These are phyloP conservation scores for Coccomyxa subellipsoidea DNA, from an alignment of 163 green algal genomes.

Conservation along the genomic window DNA sequence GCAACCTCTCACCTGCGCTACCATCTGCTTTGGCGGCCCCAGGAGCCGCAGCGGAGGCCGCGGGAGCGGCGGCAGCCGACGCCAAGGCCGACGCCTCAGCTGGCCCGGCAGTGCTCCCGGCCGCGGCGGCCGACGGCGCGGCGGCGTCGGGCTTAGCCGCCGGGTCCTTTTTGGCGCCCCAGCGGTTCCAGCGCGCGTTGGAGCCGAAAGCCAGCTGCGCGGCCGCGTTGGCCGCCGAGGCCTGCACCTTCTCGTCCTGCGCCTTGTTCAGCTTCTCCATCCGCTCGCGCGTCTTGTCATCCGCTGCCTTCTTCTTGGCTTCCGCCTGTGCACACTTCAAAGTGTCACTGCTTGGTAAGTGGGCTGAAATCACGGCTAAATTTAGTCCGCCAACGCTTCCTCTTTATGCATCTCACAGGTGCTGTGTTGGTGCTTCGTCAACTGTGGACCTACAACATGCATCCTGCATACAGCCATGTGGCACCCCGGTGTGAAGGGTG, in stretches of 20 bases:
- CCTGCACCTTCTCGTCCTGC: constrained; percentile 6
- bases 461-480: too few species aligned
- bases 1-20: neutral
- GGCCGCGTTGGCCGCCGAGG: constrained; percentile 9
- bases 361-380: too few species aligned
- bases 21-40: neutral
- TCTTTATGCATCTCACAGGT: too few species aligned
- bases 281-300: neutral
- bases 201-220: neutral
- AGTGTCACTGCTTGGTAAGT: too few species aligned
- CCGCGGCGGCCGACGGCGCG: neutral
- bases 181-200: neutral
- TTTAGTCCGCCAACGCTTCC: too few species aligned
- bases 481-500: too few species aligned
- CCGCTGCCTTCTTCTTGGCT: neutral
- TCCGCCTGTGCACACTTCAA: neutral
- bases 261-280: neutral
- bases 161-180: constrained; percentile 8
- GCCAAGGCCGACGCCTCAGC: neutral
- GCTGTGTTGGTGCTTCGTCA: too few species aligned
- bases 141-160: neutral
- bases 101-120: neutral
- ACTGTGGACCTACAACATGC: too few species aligned
- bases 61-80: neutral
- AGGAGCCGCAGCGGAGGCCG: neutral